A percentile compares a stretch with the other conserved stretches of the same genome.
Evolutionary conservation across 306 rosid species (phyloP).

Genomic region (Mimosa pudica): DNA sequence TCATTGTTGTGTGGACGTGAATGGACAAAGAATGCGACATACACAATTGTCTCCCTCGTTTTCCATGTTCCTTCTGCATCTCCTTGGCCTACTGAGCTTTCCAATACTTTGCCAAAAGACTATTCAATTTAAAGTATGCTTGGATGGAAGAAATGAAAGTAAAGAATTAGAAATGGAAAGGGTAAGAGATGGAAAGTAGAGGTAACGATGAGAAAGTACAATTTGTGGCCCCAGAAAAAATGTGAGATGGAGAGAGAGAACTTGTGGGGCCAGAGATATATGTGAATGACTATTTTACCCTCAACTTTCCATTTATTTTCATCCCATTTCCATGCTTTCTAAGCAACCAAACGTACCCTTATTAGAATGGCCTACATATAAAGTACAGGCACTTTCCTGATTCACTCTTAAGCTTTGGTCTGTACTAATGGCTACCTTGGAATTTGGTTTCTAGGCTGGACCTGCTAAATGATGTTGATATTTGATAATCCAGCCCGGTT

Average conservation of each 20-base stretch:
- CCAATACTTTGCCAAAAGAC: constrained; percentile 14
- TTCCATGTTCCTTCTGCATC: constrained; percentile 36
- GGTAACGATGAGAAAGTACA: too few species aligned
- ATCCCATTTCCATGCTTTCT: too few species aligned
- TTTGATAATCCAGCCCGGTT: neutral
- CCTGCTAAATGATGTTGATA: neutral
- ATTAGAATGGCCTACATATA: neutral
- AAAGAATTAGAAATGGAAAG: too few species aligned
- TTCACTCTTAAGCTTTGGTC: neutral
- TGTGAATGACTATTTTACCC: too few species aligned
- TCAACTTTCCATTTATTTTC: too few species aligned
- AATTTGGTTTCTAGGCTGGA: neutral
- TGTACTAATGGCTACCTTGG: neutral
- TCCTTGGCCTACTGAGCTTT: constrained; percentile 36
- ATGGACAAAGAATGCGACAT: constrained; percentile 37
- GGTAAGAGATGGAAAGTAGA: too few species aligned
- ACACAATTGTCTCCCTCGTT: neutral
- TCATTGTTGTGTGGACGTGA: constrained; percentile 26
- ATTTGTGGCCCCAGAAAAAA: too few species aligned
- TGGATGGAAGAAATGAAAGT: too few species aligned
- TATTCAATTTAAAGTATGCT: neutral
- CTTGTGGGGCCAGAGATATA: too few species aligned
- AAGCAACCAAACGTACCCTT: too few species aligned
- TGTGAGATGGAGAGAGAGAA: too few species aligned
- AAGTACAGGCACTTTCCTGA: neutral